A percentile compares a stretch with the other conserved stretches of the same genome.
Evolutionary conservation across 192 early-diverging fungal species (phyloP).

Genomic region (Kickxella alabastrina): DNA sequence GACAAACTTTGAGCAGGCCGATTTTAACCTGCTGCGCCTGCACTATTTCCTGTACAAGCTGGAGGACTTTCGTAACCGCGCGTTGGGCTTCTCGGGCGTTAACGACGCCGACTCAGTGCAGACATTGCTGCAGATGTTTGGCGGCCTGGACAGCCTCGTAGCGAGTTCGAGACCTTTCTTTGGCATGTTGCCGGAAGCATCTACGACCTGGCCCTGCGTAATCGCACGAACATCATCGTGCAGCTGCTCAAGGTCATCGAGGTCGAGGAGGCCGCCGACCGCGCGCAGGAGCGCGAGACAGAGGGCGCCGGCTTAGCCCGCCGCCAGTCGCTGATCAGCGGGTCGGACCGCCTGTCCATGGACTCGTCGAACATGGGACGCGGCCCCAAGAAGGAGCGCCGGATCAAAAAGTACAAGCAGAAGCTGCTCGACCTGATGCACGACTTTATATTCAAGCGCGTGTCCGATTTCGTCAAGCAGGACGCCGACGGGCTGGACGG

Average conservation of each 20-base stretch:
- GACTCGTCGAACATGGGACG: slow-evolving; percentile 13
- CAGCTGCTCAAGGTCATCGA: slow-evolving; percentile 93
- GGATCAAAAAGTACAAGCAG: slow-evolving; percentile 39
- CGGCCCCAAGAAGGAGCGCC: slow-evolving; percentile 31
- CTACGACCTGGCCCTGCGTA: slow-evolving; percentile 71
- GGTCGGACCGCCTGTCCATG: slow-evolving; percentile 5
- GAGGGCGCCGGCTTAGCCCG: slow-evolving; percentile 28
- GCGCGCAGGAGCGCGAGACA: slow-evolving; percentile 31
- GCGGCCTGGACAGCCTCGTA: slow-evolving; percentile 72
- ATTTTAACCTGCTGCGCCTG: slow-evolving; percentile 74
- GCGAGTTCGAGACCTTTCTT: slow-evolving; percentile 83
- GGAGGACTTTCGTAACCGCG: slow-evolving; percentile 83
- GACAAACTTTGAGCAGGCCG: slow-evolving; percentile 39
- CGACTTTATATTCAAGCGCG: slow-evolving; percentile 27
- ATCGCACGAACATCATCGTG: slow-evolving; percentile 72
- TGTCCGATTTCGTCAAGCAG: slow-evolving; percentile 56
- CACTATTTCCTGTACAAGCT: slow-evolving; percentile 87
- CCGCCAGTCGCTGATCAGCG: slow-evolving; percentile 13
- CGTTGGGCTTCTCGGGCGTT: slow-evolving; percentile 71
- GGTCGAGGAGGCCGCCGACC: slow-evolving; percentile 83
- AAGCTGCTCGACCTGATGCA: slow-evolving; percentile 45
- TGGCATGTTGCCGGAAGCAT: slow-evolving; percentile 80
- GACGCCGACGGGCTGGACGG: slow-evolving; percentile 43
- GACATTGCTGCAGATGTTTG: slow-evolving; percentile 84
- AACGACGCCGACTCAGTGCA: slow-evolving; percentile 71